A percentile compares a stretch with the other conserved stretches of the same genome.
phyloP scores from a whole-genome alignment of 148 eudicot species.

The Heliamphora exappendiculata region DNA sequence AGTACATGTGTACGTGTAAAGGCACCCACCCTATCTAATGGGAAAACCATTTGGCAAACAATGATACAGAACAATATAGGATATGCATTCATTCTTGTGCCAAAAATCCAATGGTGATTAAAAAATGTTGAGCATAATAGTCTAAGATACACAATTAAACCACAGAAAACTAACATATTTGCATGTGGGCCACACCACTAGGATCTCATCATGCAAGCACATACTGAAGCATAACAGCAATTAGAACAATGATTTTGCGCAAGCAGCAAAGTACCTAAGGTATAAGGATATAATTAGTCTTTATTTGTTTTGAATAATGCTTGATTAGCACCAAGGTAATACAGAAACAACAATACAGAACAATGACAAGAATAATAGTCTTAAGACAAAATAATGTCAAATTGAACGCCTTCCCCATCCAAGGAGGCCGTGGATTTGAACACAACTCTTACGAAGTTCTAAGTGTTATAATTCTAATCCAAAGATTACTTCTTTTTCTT shows the following conservation, averaged over 20 bases:
- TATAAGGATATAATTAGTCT: not conserved
- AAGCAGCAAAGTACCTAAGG: not conserved
- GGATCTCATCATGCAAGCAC: not conserved
- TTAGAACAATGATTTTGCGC: not conserved
- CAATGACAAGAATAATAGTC: too few relatives aligned
- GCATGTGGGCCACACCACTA: too few relatives aligned
- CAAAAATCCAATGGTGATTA: not conserved
- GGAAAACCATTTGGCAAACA: not conserved
- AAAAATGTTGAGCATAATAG: not conserved
- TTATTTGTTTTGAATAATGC: not conserved
- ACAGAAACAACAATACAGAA: too few relatives aligned
- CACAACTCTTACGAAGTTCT: not conserved
- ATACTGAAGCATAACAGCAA: not conserved
- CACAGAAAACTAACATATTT: too few relatives aligned
- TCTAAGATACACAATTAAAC: not conserved
- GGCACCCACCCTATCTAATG: not conserved
- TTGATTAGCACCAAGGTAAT: not conserved
- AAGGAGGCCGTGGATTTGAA: not conserved
- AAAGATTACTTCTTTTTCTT: too few relatives aligned
- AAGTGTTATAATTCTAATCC: not conserved
- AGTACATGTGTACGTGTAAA: not conserved
- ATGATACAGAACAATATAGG: not conserved
- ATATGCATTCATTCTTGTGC: too few relatives aligned
- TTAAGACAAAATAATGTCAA: too few relatives aligned
- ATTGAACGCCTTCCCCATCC: not conserved